Base-by-base conservation (phyloP, 331 rosid genomes). In the Stylosanthes scabra region DNA sequence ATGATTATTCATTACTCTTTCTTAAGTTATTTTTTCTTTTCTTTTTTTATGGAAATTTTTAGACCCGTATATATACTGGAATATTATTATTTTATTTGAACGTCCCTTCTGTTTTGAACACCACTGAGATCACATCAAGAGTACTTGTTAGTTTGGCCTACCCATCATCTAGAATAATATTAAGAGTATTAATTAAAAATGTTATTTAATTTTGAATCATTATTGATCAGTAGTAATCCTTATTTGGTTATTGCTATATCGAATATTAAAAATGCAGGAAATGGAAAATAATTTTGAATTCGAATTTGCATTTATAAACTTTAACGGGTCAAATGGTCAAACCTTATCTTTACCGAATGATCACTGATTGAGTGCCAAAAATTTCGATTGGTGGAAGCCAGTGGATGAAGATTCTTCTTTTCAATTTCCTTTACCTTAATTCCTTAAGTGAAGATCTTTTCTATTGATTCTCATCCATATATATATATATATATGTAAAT, bases 261-360 rank as follows among this genome's bases (percentile, higher is more conserved):
- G 39, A 34, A 34, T 34, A 34, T 34, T 34, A 34, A 34, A 3
- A 34, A 34, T 34, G 4, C 39, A 34, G 6, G 6, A 34, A 34
- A 34, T 34, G 39, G 6, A 42, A 34, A 34, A 34, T 42, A 9
- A 42, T 42, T 42, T 5, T 42, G 11, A 42, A 42, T 42, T 42
- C 11, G 46, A 42, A 42, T 7, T 46, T 46, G 10, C n/a, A n/a
- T n/a, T n/a, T n/a, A 46, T 56, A 25, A 25, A 56, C 9, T 31
- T 25, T 7, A 56, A 56, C 3, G 60, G 37, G 37, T 20, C 60
- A 58, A 58, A 27, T 7, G 37, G 37, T 20, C 60, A 58, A 58
- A 27, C 14, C 40, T 27, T 58, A 58, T 58, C 63, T 58, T 9
- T 11, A 58, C 41, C 11, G 63, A 58, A 58, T 58, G n/a, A 56